Conservation (phyloP, 768 basidiomycete genomes). For the Cubamyces sp. region DNA sequence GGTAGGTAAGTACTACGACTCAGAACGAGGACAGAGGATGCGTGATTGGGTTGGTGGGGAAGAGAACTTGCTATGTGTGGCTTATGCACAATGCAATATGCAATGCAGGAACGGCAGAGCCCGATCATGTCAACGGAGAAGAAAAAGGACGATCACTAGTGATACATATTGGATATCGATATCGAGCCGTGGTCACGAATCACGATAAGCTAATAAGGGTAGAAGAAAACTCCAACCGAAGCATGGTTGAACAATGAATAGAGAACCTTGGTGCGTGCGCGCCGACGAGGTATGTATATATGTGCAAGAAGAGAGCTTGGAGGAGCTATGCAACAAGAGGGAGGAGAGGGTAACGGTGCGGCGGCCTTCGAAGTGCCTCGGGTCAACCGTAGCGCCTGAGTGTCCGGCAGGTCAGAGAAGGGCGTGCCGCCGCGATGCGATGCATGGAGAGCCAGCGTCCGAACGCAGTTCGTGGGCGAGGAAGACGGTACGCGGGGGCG, state of each 20-base stretch:
- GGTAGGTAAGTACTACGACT: too few species aligned
- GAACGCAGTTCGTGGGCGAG: too few species aligned
- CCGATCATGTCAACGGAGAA: not conserved
- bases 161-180: conserved; percentile 20
- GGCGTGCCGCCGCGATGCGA: not conserved
- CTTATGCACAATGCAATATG: conserved; percentile 8
- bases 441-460: not conserved
- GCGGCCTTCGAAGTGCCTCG: conserved; percentile 17
- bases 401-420: conserved; percentile 23
- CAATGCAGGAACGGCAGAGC: too few species aligned
- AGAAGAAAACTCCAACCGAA: not conserved
- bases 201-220: not conserved
- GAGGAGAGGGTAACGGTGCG: not conserved
- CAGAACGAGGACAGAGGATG: too few species aligned
- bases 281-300: not conserved
- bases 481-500: too few species aligned
- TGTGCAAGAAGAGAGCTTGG: not conserved
- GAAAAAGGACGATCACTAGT: too few species aligned
- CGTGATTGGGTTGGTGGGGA: too few species aligned
- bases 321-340: not conserved
- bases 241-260: not conserved
- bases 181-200: not conserved
- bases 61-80: too few species aligned
- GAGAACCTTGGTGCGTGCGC: not conserved
- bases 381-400: conserved; percentile 22